These are phyloP conservation scores for Thelonectria blattea DNA, from an alignment of 2,329 filamentous ascomycete genomes.

Conservation along the genomic window DNA sequence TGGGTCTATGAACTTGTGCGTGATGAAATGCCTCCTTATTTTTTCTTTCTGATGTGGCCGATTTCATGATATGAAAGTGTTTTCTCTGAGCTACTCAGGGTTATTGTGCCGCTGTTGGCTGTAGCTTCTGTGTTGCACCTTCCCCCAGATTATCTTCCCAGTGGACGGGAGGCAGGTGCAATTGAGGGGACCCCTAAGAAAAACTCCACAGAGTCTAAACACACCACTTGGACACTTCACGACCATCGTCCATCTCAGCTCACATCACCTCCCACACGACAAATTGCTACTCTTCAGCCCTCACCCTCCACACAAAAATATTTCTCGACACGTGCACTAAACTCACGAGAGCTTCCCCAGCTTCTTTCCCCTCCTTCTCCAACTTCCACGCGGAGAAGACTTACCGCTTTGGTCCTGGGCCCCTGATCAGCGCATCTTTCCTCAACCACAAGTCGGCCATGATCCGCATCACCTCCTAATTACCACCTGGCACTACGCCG, in stretches of 20 bases:
- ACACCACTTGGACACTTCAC: neutral
- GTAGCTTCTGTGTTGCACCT: too few relatives aligned
- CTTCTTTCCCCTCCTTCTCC: conserved; percentile 5
- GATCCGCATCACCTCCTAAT: conserved; percentile 25
- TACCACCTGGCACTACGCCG: neutral
- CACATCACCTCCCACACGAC: neutral
- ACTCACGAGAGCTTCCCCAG: neutral
- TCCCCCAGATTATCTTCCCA: too few relatives aligned
- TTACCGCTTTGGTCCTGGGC: conserved; percentile 19
- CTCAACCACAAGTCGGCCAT: conserved; percentile 30
- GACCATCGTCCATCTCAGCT: neutral
- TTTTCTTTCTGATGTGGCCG: neutral
- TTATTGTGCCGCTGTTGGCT: too few relatives aligned
- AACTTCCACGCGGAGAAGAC: conserved; percentile 3
- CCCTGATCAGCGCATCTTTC: conserved; percentile 25
- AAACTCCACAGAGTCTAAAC: neutral
- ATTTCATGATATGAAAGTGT: neutral
- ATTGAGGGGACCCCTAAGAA: neutral
- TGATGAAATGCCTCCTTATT: conserved; percentile 1
- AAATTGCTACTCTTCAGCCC: neutral
- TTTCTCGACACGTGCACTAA: neutral
- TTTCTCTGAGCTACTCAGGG: too few relatives aligned
- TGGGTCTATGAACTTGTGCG: conserved; percentile 21
- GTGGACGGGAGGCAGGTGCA: too few relatives aligned
- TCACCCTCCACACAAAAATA: neutral